phyloP scores from a whole-genome alignment of 75 land plant genomes.

The Cryptomeria japonica region DNA sequence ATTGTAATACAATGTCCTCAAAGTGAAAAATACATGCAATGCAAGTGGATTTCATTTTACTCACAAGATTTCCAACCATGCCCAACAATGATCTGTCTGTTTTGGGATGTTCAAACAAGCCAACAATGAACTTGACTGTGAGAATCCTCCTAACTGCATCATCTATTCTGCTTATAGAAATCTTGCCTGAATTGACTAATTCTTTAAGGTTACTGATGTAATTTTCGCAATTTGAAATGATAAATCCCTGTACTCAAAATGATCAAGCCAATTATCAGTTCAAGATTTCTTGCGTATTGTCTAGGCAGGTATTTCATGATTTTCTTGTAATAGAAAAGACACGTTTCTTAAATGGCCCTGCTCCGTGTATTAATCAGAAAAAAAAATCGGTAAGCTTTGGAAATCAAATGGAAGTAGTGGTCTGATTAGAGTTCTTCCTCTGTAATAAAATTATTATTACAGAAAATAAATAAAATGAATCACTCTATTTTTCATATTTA shows the following conservation, averaged over 20 bases:
- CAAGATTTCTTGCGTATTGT: neutral
- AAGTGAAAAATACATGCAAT: neutral
- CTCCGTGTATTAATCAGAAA: neutral
- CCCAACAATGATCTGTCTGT: conserved; percentile 47
- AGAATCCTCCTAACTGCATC: conserved; percentile 85
- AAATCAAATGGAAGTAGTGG: neutral
- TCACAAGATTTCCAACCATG: conserved; percentile 40
- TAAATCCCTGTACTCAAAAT: conserved; percentile 57
- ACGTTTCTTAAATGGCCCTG: neutral
- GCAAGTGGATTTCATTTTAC: neutral
- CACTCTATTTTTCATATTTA: neutral
- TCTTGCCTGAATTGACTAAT: conserved; percentile 58
- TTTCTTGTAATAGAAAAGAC: neutral
- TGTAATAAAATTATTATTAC: neutral
- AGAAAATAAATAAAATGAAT: neutral
- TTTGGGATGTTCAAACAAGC: conserved; percentile 80
- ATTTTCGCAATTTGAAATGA: conserved; percentile 67
- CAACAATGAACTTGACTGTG: conserved; percentile 75
- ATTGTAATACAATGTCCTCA: neutral
- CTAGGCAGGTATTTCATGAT: neutral
- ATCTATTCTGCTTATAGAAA: conserved; percentile 65
- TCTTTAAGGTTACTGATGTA: conserved; percentile 56
- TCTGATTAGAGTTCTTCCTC: neutral
- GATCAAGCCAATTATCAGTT: neutral
- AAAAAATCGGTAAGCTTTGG: neutral